Evolutionary conservation across 257 asterid species (phyloP).

Genomic region (Solanum medicagineum): DNA sequence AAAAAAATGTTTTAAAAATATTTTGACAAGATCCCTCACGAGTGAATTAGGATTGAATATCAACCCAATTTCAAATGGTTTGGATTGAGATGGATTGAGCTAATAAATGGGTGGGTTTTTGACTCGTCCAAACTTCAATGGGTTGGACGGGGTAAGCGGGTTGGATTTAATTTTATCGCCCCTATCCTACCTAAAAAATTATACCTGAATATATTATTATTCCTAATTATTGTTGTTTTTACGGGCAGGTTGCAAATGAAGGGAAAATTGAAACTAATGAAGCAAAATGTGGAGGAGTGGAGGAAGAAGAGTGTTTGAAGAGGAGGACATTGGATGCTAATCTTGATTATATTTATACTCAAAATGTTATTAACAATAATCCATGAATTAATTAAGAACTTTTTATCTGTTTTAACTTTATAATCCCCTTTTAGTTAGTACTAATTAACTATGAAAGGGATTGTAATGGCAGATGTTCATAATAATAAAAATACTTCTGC

Average conservation of each 20-base stretch:
- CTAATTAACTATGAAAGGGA: not conserved
- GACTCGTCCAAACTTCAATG: no score
- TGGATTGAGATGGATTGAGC: no score
- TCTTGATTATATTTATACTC: conserved; percentile 38
- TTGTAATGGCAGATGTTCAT: not conserved
- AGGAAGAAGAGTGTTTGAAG: conserved; percentile 27
- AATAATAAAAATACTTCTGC: not conserved
- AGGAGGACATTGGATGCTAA: conserved; percentile 24
- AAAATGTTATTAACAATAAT: not conserved
- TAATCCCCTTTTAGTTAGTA: not conserved
- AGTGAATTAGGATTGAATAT: no score
- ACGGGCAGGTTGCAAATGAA: conserved; percentile 1
- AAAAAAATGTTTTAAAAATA: no score
- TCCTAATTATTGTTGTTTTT: not conserved
- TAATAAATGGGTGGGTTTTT: no score
- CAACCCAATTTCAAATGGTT: no score
- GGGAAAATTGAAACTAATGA: not conserved
- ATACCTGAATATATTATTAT: no score
- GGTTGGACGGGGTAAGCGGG: no score
- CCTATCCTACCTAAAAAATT: no score
- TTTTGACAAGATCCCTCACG: no score
- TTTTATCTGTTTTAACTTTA: not conserved
- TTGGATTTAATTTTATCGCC: no score
- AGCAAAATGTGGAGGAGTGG: conserved; percentile 24
- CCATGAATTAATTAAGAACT: not conserved